These are phyloP conservation scores for Trichoderma koningiopsis DNA, from an alignment of 2,329 filamentous ascomycete genomes.

Conservation along the genomic window DNA sequence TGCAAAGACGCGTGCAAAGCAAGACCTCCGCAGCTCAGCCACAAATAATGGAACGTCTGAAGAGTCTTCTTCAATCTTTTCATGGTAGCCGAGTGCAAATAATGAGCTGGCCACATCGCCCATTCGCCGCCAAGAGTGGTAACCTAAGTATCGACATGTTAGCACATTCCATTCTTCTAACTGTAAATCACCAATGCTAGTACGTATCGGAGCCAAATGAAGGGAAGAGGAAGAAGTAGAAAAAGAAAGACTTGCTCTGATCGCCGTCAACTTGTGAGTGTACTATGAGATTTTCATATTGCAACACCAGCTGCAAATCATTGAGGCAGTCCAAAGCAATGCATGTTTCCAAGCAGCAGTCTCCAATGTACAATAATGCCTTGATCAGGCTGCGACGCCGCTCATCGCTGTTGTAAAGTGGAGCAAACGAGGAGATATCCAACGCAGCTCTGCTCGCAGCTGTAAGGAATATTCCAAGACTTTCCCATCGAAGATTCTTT, in stretches of 20 bases:
- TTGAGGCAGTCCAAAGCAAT: slow-evolving; percentile 20
- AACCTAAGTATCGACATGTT: not conserved
- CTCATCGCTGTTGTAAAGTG: slow-evolving; percentile 22
- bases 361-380: slow-evolving; percentile 17
- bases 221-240: no score
- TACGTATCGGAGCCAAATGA: not conserved
- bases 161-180: not conserved
- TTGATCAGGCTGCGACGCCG: slow-evolving; percentile 11
- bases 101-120: slow-evolving; percentile 18
- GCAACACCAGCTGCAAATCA: slow-evolving; percentile 15
- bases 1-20: slow-evolving; percentile 20
- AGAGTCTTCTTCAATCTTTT: slow-evolving; percentile 13
- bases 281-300: slow-evolving; percentile 20
- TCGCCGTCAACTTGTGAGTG: slow-evolving; percentile 23
- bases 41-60: slow-evolving; percentile 7
- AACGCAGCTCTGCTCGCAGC: slow-evolving; percentile 16
- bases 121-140: slow-evolving; percentile 22
- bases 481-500: slow-evolving; percentile 17
- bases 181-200: not conserved
- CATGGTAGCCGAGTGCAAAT: slow-evolving; percentile 19
- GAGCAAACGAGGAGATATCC: slow-evolving; percentile 14
- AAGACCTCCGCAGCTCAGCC: slow-evolving; percentile 15
- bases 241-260: slow-evolving; percentile 2
- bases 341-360: slow-evolving; percentile 20
- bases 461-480: slow-evolving; percentile 14